Percentiles rank a stretch among this genome's conserved stretches.
Conservation (phyloP, 1,139 yeast genomes). For the Debaryomyces fabryi region DNA sequence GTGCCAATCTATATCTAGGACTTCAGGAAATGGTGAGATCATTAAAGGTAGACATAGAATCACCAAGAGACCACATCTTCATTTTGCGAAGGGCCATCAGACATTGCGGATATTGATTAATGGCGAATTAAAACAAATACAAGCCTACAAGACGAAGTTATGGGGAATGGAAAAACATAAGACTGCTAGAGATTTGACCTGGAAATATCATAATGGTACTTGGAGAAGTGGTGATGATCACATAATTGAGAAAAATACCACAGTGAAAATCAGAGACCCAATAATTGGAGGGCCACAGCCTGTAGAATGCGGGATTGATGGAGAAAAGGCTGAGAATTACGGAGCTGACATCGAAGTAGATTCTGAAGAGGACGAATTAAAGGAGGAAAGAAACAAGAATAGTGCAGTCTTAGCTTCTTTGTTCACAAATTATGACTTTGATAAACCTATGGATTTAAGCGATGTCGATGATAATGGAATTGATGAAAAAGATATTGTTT, state of each 20-base stretch:
- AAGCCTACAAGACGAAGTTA: constrained; percentile 69
- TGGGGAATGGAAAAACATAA: constrained; percentile 88
- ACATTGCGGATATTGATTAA: constrained; percentile 68
- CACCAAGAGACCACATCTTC: constrained; percentile 44
- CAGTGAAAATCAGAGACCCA: background rate
- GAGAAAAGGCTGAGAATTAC: constrained; percentile 20
- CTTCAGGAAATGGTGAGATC: constrained; percentile 48
- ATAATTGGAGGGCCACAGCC: constrained; percentile 12
- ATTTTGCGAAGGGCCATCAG: constrained; percentile 49
- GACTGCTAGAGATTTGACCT: constrained; percentile 62
- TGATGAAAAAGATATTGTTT: constrained; percentile 47
- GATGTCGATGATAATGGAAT: constrained; percentile 29
- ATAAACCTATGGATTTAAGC: constrained; percentile 52
- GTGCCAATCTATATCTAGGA: constrained; percentile 23
- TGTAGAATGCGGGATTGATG: constrained; percentile 19
- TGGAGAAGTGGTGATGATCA: constrained; percentile 90
- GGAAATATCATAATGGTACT: constrained; percentile 59
- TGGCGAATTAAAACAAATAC: constrained; percentile 60
- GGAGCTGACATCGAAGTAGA: constrained; percentile 30
- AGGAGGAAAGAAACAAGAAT: constrained; percentile 34
- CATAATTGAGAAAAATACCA: constrained; percentile 58
- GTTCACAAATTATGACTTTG: constrained; percentile 58
- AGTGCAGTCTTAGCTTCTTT: constrained; percentile 55
- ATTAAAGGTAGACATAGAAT: constrained; percentile 66
- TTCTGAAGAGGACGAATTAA: constrained; percentile 30